A percentile compares a stretch with the other conserved stretches of the same genome.
Evolutionary conservation across 2,329 filamentous ascomycete species (phyloP).

Genomic region (Cryphonectria naterciae): DNA sequence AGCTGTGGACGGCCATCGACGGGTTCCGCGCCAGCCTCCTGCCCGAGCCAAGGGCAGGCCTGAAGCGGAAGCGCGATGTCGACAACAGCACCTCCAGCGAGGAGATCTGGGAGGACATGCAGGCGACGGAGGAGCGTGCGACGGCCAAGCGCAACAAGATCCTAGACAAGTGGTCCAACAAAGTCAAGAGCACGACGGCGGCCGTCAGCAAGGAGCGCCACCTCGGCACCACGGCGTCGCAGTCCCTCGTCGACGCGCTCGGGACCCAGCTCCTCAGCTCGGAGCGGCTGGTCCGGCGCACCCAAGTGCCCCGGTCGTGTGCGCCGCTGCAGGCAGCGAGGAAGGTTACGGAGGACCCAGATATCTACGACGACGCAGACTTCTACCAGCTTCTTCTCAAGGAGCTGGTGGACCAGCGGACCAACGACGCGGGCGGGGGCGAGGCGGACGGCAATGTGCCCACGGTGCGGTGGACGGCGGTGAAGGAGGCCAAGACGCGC

Average conservation of each 20-base stretch:
- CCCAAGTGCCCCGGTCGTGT: slow-evolving; percentile 74
- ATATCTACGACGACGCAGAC: slow-evolving; percentile 89
- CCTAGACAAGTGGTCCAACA: slow-evolving; percentile 89
- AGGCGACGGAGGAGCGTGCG: slow-evolving; percentile 64
- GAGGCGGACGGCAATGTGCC: slow-evolving; percentile 43
- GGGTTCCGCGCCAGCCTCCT: slow-evolving; percentile 66
- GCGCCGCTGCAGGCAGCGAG: slow-evolving; percentile 69
- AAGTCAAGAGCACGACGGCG: slow-evolving; percentile 67
- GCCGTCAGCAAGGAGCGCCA: slow-evolving; percentile 58
- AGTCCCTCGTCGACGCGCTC: slow-evolving; percentile 69
- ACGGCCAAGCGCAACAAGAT: slow-evolving; percentile 68
- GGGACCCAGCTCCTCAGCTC: slow-evolving; percentile 69
- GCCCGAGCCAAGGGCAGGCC: slow-evolving; percentile 51
- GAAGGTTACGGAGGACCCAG: slow-evolving; percentile 59
- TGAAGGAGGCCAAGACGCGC: slow-evolving; percentile 77
- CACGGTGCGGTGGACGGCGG: slow-evolving; percentile 67
- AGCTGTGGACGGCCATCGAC: slow-evolving; percentile 82
- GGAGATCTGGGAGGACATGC: slow-evolving; percentile 74
- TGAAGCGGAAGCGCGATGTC: slow-evolving; percentile 64
- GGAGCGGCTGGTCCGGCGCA: slow-evolving; percentile 70
- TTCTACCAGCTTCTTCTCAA: slow-evolving; percentile 95
- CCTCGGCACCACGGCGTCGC: slow-evolving; percentile 53
- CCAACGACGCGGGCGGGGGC: slow-evolving; percentile 62
- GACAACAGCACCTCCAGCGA: slow-evolving; percentile 61
- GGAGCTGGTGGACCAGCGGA: slow-evolving; percentile 88